Base-by-base conservation (phyloP, 768 basidiomycete species). In the Russula foetens region DNA sequence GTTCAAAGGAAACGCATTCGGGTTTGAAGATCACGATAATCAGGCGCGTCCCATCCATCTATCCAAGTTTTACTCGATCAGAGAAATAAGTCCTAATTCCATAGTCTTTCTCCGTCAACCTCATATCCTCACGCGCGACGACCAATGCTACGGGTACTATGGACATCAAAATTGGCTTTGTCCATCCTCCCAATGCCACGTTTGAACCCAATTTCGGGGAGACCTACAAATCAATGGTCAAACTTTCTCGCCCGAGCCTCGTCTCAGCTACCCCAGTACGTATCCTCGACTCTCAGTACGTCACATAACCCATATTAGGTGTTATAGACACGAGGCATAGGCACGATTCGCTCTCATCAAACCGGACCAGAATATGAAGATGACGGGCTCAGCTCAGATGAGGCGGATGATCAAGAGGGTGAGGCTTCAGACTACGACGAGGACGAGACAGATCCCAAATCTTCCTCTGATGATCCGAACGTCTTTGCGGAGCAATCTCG, bases 241-340 rank as follows among this genome's bases (percentile, higher is more conserved):
- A 82, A 68, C 78, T 81, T 35, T 81, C 85, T 0, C 76, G 83
- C 21, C 83, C 83, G 3, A 83, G 83, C 24, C 76, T 92, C 4
- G 84, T 88, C 14, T 87, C 88, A 43, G 85, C 85, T 1, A 88
- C 90, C 8, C 89, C 92, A 1, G 90, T 90, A 67, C 15, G 65
- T 65, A 31, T 52, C 31, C 19, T 3, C 21, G n/a, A 21, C 24
- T 39, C 11, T 41, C 39, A 46, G 7, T 14, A 5, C 38, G 7
- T 38, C 28, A 38, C 35, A 14, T 28, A 23, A 28, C 35, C 26
- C 24, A 55, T 19, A 12, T 14, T 11, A 33, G 35, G 4, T 58
- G 38, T 24, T 29, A 33, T 67, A 94, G 91, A 92, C 90, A 11
- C 85, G 90, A 72, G 89, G 92, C 26, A 84, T 93, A 29, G 92